A percentile compares a stretch with the other conserved stretches of the same genome.
Evolutionary conservation across 495 filamentous ascomycete genomes (phyloP).

Genomic region (Tuber calosporum): DNA sequence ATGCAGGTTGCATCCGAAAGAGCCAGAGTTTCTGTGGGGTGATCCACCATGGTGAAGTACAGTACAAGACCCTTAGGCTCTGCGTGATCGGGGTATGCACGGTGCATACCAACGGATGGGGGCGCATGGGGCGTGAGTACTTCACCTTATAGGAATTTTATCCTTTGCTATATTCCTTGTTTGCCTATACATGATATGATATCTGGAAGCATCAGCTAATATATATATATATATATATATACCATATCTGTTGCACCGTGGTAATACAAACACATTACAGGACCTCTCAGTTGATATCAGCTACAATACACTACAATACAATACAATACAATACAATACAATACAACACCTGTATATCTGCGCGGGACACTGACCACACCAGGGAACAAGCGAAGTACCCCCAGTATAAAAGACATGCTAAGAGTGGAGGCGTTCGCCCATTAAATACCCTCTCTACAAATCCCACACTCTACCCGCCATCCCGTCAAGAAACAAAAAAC

Average conservation of each 20-base stretch:
- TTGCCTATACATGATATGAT: neutral
- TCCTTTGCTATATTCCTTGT: neutral
- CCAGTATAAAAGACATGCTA: neutral
- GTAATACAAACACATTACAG: neutral
- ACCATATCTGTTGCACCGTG: no score
- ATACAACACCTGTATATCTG: neutral
- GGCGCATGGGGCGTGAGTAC: neutral
- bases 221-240: neutral
- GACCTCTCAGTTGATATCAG: neutral
- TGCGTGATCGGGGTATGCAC: neutral
- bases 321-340: neutral
- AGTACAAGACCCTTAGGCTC: neutral
- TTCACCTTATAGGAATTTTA: neutral
- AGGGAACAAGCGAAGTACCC: neutral
- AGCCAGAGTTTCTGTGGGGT: neutral
- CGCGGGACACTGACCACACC: neutral
- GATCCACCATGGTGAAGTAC: neutral
- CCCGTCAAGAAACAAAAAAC: neutral
- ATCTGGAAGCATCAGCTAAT: neutral
- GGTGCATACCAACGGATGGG: neutral
- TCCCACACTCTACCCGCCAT: neutral
- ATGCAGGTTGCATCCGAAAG: neutral
- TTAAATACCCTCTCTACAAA: neutral
- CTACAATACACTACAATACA: neutral
- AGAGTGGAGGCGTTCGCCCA: neutral